Conservation (phyloP, 116 monocot genomes). For the Cymodocea nodosa region DNA sequence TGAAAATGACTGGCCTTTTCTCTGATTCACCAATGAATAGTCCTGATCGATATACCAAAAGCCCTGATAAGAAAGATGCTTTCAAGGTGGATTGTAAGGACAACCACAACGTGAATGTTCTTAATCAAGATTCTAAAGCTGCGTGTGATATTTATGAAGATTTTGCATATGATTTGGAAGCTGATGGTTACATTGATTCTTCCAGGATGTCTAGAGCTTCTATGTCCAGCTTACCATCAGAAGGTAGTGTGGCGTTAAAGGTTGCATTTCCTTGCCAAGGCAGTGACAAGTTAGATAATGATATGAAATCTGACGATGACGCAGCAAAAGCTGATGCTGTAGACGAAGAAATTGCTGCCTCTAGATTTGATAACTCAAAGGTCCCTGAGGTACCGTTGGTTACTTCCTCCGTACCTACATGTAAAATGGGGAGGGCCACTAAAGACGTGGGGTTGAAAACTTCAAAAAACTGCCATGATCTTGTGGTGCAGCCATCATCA, state of each 20-base stretch:
- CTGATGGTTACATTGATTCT: slow-evolving; percentile 4
- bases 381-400: background rate
- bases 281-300: slow-evolving; percentile 1
- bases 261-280: background rate
- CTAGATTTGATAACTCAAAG: slow-evolving; percentile 7
- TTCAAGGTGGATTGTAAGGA: slow-evolving; percentile 5
- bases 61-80: slow-evolving; percentile 11
- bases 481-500: slow-evolving; percentile 5
- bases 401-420: background rate
- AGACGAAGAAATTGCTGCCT: background rate
- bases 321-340: background rate
- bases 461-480: background rate
- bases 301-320: background rate
- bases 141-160: slow-evolving; percentile 13
- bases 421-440: background rate
- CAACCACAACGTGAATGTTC: slow-evolving; percentile 6
- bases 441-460: background rate
- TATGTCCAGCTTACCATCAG: slow-evolving; percentile 6
- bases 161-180: slow-evolving; percentile 20
- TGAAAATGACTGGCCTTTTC: slow-evolving; percentile 68
- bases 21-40: slow-evolving; percentile 83
- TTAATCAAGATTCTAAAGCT: slow-evolving; percentile 12
- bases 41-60: slow-evolving; percentile 18
- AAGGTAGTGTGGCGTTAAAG: slow-evolving; percentile 16
- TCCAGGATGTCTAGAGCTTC: background rate